Base-by-base conservation (phyloP, 1,284 basidiomycete species). In the Moesziomyces globuligerus region DNA sequence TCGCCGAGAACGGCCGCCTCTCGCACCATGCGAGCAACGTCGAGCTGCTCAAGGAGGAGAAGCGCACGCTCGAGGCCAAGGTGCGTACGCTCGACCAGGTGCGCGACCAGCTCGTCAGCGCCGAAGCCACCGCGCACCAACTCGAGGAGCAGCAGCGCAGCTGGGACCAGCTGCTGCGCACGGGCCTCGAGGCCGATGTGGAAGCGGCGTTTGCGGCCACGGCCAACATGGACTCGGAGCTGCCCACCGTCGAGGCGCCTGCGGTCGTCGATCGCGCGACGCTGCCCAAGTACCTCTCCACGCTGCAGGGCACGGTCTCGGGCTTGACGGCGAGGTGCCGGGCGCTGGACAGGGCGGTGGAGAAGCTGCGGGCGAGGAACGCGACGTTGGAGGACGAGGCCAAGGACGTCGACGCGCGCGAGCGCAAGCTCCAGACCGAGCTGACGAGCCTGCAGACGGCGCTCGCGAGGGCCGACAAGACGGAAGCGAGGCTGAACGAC, bases 21-120 rank as follows among this genome's bases (percentile, higher is more conserved):
- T 13, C 48, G 13, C 52, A 68, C 6, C 60, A 70, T 20, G 51
- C 71, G 13, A 44, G 46, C 34, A 62, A 60, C 42, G 62, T 71
- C 17, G 73, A 78, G 48, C 54, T 76, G n/a, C 49, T 81, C 24
- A 76, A 72, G 46, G 79, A 81, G 45, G 67, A 78, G 43, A 81
- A 81, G 52, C 56, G 70, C 4, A 49, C 60, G 23, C 64, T 81
- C 3, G 78, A 81, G 44, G 51, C 55, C 41, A 74, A 74, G 39
- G 17, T 75, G 3, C 50, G 72, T 18, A 60, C 57, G 0, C 55
- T 77, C 34, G 70, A 78, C 7, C 29, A 61, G 29, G 26, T 78
- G 24, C 60, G 74, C 13, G 53, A 62, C 11, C 40, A 65, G 21
- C 53, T 76, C 6, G 55, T 69, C 9, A 41, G 49, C 8, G 48